A percentile compares a stretch with the other conserved stretches of the same genome.
These are phyloP conservation scores for Typha latifolia DNA, from an alignment of 176 grass and related monocot genomes.

Conservation along the genomic window DNA sequence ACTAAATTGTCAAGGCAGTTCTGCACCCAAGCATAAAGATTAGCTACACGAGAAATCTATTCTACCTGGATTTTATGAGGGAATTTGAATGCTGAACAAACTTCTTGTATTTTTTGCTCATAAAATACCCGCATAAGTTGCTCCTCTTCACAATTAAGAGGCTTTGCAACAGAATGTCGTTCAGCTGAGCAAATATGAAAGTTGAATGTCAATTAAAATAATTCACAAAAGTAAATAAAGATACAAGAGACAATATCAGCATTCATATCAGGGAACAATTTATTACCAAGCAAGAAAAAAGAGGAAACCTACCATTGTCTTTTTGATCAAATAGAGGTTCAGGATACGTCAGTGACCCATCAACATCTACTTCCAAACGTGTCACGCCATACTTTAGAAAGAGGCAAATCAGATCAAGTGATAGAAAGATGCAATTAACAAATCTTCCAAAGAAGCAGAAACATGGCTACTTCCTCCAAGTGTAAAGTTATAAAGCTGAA, in stretches of 20 bases:
- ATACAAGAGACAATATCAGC: neutral
- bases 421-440: neutral
- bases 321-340: conserved; percentile 47
- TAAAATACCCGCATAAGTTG: conserved; percentile 70
- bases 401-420: neutral
- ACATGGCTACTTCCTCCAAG: neutral
- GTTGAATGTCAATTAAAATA: conserved; percentile 11
- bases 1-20: conserved; percentile 4
- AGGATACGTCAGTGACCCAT: conserved; percentile 56
- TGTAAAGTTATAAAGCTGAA: neutral
- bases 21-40: conserved; percentile 8
- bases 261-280: neutral
- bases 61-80: conserved; percentile 88
- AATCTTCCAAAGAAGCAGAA: neutral
- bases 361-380: conserved; percentile 52
- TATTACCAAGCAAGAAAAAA: conserved; percentile 1
- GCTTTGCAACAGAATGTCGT: conserved; percentile 36
- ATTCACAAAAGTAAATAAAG: neutral
- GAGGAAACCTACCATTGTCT: conserved; percentile 30
- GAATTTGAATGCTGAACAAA: conserved; percentile 89
- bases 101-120: conserved; percentile 98
- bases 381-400: conserved; percentile 71
- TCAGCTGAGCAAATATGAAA: conserved; percentile 27
- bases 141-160: conserved; percentile 81
- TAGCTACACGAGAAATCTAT: conserved; percentile 4